These are phyloP conservation scores for Ramichloridium luteum DNA, from an alignment of 2,329 filamentous ascomycete genomes.

Conservation along the genomic window DNA sequence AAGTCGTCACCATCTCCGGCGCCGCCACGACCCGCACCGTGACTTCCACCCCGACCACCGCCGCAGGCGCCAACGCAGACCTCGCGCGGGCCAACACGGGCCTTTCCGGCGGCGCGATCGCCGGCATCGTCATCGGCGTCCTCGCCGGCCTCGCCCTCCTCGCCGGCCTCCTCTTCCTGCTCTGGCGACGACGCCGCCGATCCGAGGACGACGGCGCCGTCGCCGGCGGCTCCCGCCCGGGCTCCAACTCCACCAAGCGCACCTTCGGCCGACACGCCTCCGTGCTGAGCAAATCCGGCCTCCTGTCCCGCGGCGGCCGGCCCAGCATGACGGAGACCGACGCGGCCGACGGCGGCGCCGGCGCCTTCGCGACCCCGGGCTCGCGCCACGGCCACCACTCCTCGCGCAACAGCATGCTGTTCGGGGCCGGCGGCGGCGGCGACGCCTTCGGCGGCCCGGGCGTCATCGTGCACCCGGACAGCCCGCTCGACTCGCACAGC, in stretches of 20 bases:
- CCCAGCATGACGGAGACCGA: constrained; percentile 19
- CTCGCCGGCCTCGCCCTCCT: constrained; percentile 27
- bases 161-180: constrained; percentile 27
- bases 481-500: constrained; percentile 19
- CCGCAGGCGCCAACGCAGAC: constrained; percentile 10
- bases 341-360: constrained; percentile 11
- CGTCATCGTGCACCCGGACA: constrained; percentile 22
- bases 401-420: constrained; percentile 23
- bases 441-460: constrained; percentile 14
- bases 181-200: constrained; percentile 27
- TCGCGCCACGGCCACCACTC: constrained; percentile 18
- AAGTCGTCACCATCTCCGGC: constrained; percentile 33
- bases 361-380: constrained; percentile 6
- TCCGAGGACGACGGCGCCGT: constrained; percentile 9
- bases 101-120: constrained; percentile 31
- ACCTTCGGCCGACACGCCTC: constrained; percentile 30
- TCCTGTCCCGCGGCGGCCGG: constrained; percentile 24
- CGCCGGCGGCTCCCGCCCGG: constrained; percentile 5
- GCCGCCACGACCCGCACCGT: constrained; percentile 33
- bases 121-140: constrained; percentile 34
- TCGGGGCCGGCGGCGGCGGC: constrained; percentile 14
- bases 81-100: constrained; percentile 12
- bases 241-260: constrained; percentile 5
- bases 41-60: constrained; percentile 26
- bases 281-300: constrained; percentile 36